Conservation (phyloP, 2,329 filamentous ascomycete species). For the Zymoseptoria tritici region DNA sequence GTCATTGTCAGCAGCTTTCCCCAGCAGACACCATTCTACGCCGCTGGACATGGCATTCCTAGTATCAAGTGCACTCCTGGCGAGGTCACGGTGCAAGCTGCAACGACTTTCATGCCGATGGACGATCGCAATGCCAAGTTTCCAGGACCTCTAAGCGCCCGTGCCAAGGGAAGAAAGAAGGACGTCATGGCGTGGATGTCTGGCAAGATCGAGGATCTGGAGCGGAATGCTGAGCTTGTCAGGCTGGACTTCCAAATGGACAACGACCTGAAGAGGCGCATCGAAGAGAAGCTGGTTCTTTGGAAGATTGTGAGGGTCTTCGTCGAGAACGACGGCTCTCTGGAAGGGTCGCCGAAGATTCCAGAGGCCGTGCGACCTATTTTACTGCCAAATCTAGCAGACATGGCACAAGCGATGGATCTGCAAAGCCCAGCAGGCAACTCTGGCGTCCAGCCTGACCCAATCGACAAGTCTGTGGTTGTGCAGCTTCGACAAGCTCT, state of each 20-base stretch:
- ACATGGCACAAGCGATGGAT: constrained; percentile 30
- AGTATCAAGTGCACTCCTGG: constrained; percentile 77
- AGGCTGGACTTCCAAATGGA: constrained; percentile 45
- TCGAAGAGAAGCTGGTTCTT: constrained; percentile 71
- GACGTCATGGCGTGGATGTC: constrained; percentile 76
- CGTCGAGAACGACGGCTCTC: constrained; percentile 74
- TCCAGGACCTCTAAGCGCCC: constrained; percentile 80
- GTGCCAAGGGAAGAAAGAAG: constrained; percentile 94
- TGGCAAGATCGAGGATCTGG: constrained; percentile 65
- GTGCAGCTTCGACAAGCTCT: constrained; percentile 67
- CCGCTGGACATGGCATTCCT: constrained; percentile 62
- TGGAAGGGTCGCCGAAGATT: constrained; percentile 66
- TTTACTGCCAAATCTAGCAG: constrained; percentile 53
- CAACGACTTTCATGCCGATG: constrained; percentile 66
- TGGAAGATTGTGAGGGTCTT: constrained; percentile 81
- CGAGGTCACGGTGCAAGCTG: constrained; percentile 67
- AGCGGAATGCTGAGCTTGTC: constrained; percentile 44
- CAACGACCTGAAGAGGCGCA: constrained; percentile 59
- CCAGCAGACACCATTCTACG: constrained; percentile 78
- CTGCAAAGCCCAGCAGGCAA: constrained; percentile 24
- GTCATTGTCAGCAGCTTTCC: constrained; percentile 78
- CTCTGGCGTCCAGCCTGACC: constrained; percentile 47
- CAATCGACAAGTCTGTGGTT: constrained; percentile 60
- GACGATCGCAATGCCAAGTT: constrained; percentile 70
- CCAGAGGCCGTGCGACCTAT: constrained; percentile 69